Base-by-base conservation (phyloP, 2,329 filamentous ascomycete species). In the Ophiostoma himal-ulmi region DNA sequence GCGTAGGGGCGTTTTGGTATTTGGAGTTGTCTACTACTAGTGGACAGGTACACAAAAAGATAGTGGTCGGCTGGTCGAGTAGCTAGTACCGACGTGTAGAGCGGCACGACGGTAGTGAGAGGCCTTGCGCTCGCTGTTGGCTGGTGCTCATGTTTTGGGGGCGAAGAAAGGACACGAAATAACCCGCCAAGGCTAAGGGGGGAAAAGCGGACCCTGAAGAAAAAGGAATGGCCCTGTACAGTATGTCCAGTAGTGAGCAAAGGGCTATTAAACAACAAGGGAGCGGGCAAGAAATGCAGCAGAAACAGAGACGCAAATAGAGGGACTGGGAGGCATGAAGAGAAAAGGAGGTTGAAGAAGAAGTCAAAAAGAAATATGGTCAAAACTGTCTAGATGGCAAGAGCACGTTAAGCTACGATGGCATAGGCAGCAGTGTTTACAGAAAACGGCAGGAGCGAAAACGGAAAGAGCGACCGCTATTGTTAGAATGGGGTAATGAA, bases 161-260 rank as follows among this genome's bases (percentile, higher is more conserved):
- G 68, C 20, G 62, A 67, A 69, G 68, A 69, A 64, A 36, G 68
- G 70, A 54, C 68, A 71, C 70, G 70, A 71, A 69, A 69, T 67
- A 60, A 48, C 34, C 64, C 60, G 68, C 70, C 68, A 66, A 70
- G 70, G 66, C 68, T 39, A 68, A 69, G 52, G 67, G 67, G 68
- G 60, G 62, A 52, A 69, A 70, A 70, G 65, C 41, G 70, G 68
- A 36, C 13, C 66, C 70, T 44, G 36, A 41, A 66, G 70, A 68
- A 68, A 71, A 66, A 66, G 66, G 57, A 68, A 69, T 66, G 48
- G 60, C 17, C 26, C 17, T n/a, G 37, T 39, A 65, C 34, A 62
- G 62, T 22, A 11, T 11, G 36, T 39, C 20, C 34, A 30, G 22
- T 13, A 65, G 36, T 39, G 62, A 22, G 62, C 62, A 65, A n/a